These are phyloP conservation scores for Talaromyces rugulosus DNA, from an alignment of 2,329 filamentous ascomycete species.

Conservation along the genomic window DNA sequence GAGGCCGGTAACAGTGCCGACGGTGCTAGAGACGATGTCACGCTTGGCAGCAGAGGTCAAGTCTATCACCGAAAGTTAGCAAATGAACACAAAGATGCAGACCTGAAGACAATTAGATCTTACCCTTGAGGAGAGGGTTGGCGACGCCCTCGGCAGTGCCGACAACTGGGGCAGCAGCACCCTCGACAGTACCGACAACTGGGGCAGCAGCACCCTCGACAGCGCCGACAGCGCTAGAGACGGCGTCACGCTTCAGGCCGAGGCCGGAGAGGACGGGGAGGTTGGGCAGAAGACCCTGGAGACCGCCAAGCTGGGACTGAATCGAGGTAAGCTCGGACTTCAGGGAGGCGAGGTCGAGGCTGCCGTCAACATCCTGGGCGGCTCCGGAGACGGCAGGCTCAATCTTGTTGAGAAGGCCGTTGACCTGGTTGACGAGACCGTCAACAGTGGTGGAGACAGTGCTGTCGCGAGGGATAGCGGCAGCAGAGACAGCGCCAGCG, in stretches of 20 bases:
- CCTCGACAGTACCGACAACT: not conserved
- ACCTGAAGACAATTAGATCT: not conserved
- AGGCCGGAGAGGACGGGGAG: too few relatives aligned
- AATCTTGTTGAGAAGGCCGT: slow-evolving; percentile 11
- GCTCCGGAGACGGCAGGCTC: slow-evolving; percentile 6
- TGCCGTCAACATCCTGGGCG: not conserved
- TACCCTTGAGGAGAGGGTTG: slow-evolving; percentile 3
- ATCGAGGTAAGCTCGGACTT: slow-evolving; percentile 12
- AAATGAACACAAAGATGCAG: not conserved
- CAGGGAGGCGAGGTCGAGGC: slow-evolving; percentile 8
- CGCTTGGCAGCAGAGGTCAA: slow-evolving; percentile 3
- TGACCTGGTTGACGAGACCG: slow-evolving; percentile 11
- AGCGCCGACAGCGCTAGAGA: slow-evolving; percentile 3
- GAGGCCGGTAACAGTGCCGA: not conserved
- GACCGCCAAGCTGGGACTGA: slow-evolving; percentile 13
- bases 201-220: not conserved
- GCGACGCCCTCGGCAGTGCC: not conserved
- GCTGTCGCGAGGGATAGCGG: slow-evolving; percentile 24
- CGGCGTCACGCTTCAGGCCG: slow-evolving; percentile 10
- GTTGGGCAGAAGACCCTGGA: slow-evolving; percentile 3
- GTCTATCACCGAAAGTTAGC: not conserved
- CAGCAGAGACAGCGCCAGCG: slow-evolving; percentile 25
- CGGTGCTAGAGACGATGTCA: slow-evolving; percentile 3
- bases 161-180: slow-evolving; percentile 1
- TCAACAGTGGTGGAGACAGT: slow-evolving; percentile 18